A percentile compares a stretch with the other conserved stretches of the same genome.
phyloP scores from a whole-genome alignment of 164 flowering plant species.

The Vitis rotundifolia region DNA sequence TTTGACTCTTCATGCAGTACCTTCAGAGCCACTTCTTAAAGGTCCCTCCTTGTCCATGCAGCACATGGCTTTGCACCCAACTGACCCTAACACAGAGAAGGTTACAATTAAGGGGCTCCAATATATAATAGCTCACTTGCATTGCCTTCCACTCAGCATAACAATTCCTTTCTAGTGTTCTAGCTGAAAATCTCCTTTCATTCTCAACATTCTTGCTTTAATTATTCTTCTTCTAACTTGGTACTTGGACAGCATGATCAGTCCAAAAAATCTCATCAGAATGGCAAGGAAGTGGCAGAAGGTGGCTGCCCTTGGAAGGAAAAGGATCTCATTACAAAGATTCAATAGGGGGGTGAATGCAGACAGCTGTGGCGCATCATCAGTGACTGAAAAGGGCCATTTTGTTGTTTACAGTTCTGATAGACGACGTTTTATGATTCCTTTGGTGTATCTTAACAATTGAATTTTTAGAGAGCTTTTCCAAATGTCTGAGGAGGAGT shows the following conservation, averaged over 20 bases:
- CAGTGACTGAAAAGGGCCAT: constrained; percentile 1
- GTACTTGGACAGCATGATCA: constrained; percentile 14
- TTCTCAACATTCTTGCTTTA: too few species aligned
- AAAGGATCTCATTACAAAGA: constrained; percentile 14
- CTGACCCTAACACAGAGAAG: too few species aligned
- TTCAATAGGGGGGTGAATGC: background rate
- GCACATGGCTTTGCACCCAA: too few species aligned
- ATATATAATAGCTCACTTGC: too few species aligned
- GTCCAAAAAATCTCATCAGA: constrained; percentile 26
- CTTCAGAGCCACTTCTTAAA: too few species aligned
- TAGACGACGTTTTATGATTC: background rate
- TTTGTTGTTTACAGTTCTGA: constrained; percentile 4
- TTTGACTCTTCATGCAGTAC: too few species aligned
- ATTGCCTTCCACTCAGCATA: too few species aligned
- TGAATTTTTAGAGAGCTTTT: constrained; percentile 5
- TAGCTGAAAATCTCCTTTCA: too few species aligned
- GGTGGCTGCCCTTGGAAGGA: constrained; percentile 8
- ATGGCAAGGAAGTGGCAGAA: constrained; percentile 29
- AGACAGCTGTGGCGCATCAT: background rate
- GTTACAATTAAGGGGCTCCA: too few species aligned
- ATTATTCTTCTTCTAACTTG: too few species aligned
- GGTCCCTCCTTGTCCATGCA: too few species aligned
- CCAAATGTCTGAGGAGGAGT: constrained; percentile 12
- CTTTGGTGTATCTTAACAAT: constrained; percentile 1
- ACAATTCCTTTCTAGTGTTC: too few species aligned